Base-by-base conservation (phyloP, 441 rosid species). In the Brassica hybrid region DNA sequence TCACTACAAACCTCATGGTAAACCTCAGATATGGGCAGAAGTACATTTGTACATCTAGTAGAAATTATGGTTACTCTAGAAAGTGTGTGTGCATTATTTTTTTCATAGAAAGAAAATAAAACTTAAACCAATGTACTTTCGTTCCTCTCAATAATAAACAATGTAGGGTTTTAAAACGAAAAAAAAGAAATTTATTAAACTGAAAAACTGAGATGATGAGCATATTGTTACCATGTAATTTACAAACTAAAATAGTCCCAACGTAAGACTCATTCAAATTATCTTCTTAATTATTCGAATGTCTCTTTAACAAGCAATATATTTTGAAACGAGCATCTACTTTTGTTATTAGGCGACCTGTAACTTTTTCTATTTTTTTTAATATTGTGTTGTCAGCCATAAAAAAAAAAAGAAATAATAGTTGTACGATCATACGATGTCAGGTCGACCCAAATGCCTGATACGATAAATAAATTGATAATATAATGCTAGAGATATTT, bases 391-490 rank as follows among this genome's bases (percentile, higher is more conserved):
- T 71, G 80, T 73, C 77, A 67, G 69, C 64, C 11, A 21, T 50
- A 25, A 17, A 56, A 41, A 71, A n/a, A 30, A 30, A 30, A 30
- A 5, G 18, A 23, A 56, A 41, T 3, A 7, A 56, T 56, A 57
- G 1, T 41, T 38, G 61, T 30, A 30, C 34, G 34, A 30, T 30
- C 34, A 30, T 77, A 71, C 80, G 80, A 71, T 77, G 76, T 77
- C 72, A 77, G 76, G 30, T 56, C 41, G 76, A 66, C 25, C 66
- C 23, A 72, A 41, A 65, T 7, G 73, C 21, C 34, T 25, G 45
- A 78, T 72, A 72, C 76, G 64, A 78, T 66, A 72, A 71, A 58
- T 72, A 72, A 77, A 58, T 30, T 57, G 27, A 12, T 11, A 45
- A 23, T 76, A 45, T 57, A 69, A 16, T 23, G 25, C 62, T 48